These are phyloP conservation scores for Aspergillus persii DNA, from an alignment of 2,329 filamentous ascomycete genomes.

Conservation along the genomic window DNA sequence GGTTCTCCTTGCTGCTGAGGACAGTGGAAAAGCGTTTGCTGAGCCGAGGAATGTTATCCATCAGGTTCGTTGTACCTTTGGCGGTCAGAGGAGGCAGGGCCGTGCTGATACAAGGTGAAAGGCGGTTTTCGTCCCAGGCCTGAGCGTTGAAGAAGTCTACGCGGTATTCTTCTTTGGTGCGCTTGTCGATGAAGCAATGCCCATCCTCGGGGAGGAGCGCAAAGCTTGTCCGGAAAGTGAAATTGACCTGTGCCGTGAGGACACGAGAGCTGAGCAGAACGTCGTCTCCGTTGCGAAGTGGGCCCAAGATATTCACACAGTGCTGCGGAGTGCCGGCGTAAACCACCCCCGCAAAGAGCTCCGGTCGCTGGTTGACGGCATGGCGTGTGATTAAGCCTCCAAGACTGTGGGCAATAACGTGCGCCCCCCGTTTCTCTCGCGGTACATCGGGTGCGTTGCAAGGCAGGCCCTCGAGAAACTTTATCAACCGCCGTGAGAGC, in stretches of 20 bases:
- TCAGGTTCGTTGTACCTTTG: conserved; percentile 26
- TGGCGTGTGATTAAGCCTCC: conserved; percentile 86
- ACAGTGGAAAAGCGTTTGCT: conserved; percentile 38
- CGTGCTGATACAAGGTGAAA: conserved; percentile 74
- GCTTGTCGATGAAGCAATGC: conserved; percentile 79
- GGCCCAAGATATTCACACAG: conserved; percentile 88
- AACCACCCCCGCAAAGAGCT: conserved; percentile 80
- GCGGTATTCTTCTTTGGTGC: conserved; percentile 74
- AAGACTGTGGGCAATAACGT: conserved; percentile 79
- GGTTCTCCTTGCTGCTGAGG: conserved; percentile 21
- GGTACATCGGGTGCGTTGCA: conserved; percentile 64
- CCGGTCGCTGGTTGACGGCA: conserved; percentile 78
- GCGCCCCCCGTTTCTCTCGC: conserved; percentile 62
- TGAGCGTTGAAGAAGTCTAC: conserved; percentile 80
- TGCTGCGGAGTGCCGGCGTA: conserved; percentile 82
- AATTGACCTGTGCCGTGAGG: conserved; percentile 88
- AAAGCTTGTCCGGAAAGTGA: conserved; percentile 83
- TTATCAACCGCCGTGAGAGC: conserved; percentile 67
- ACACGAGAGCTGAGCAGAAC: conserved; percentile 86
- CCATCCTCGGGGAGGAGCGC: conserved; percentile 82
- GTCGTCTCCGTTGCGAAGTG: conserved; percentile 86
- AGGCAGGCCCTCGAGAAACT: conserved; percentile 70
- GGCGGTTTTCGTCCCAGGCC: conserved; percentile 73
- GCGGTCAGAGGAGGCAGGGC: conserved; percentile 58
- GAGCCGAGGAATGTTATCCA: conserved; percentile 39